These are phyloP conservation scores for Articulospora tetracladia DNA, from an alignment of 495 filamentous ascomycete genomes.

Conservation along the genomic window DNA sequence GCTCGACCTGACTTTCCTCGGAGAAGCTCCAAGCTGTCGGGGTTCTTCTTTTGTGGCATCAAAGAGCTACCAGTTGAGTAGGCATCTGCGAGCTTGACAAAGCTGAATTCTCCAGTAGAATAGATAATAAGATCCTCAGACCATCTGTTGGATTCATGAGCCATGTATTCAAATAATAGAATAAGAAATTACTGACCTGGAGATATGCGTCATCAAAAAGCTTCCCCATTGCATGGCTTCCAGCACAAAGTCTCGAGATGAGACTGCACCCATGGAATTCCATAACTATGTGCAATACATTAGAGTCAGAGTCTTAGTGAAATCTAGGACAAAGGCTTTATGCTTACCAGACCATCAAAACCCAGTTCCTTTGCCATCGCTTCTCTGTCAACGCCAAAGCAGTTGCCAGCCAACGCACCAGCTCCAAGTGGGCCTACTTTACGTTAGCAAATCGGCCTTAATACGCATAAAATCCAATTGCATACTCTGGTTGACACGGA, in stretches of 20 bases:
- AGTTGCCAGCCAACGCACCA: slow-evolving; percentile 88
- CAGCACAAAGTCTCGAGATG: slow-evolving; percentile 80
- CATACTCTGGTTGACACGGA: slow-evolving; percentile 65
- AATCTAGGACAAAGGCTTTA: background rate
- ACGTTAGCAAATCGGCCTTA: background rate
- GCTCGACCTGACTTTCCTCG: slow-evolving; percentile 81
- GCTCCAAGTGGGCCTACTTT: slow-evolving; percentile 63
- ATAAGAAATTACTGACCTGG: slow-evolving; percentile 42
- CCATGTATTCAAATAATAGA: background rate
- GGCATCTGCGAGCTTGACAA: slow-evolving; percentile 71
- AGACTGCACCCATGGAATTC: slow-evolving; percentile 85
- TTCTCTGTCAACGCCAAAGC: slow-evolving; percentile 85
- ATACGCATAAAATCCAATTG: background rate
- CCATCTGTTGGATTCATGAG: slow-evolving; percentile 43
- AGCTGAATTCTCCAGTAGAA: slow-evolving; percentile 76
- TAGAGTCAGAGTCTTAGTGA: background rate
- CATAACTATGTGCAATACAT: slow-evolving; percentile 41
- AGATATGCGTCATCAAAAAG: slow-evolving; percentile 83
- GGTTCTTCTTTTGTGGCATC: slow-evolving; percentile 77
- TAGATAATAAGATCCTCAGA: slow-evolving; percentile 91
- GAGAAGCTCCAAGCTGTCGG: slow-evolving; percentile 81
- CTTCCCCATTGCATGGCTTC: slow-evolving; percentile 89
- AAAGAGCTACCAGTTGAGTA: slow-evolving; percentile 59
- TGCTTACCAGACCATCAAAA: slow-evolving; percentile 60
- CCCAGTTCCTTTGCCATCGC: slow-evolving; percentile 86